Evolutionary conservation across 2,329 filamentous ascomycete genomes (phyloP), one percentile per base, ranked within the genome.

Genomic region (Diplodia corticola): DNA sequence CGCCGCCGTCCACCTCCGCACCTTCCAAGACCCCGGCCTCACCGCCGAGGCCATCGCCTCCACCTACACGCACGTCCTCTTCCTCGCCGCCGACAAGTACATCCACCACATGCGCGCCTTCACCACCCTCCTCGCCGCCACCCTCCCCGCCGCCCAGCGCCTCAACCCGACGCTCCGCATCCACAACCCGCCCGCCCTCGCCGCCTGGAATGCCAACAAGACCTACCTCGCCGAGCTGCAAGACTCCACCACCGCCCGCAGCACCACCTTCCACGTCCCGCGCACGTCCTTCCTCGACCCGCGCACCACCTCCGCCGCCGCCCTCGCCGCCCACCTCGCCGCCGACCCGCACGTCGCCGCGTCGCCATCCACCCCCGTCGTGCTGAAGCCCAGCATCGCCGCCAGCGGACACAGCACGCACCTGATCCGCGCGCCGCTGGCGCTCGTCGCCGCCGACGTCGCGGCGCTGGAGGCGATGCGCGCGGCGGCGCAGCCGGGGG

Each of bases 341-440:
- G 22, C 48, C 9, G 44, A 60, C 33, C 35, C 48, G 15, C 22
- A 7, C 44, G 3, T 50, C 28, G 64, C 44, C 5, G 46, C 46
- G 3, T 10, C 9, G 3, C 49, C 49, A 0, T 4, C 22, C 2
- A 26, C 37, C 10, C 49, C 63, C 17, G 9, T 66, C 33, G 55
- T 66, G 26, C 64, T 66, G 26, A 66, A 66, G n/a, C 64, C 64
- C 30, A 54, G 44, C 26, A 55, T 66, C 28, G 55, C 64, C 35
- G 64, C 64, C 24, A 48, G 33, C 13, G 64, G 64, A 26, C 48
- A 28, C 24, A 15, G 24, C 26, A 66, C 64, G 15, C 37, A 66
- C 26, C 64, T 66, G 3, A 12, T 66, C 3, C 46, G 26, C 33
- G 26, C 48, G 5, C 64, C 64, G 3, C 55, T 30, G 2, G 33